A percentile compares a stretch with the other conserved stretches of the same genome.
phyloP scores from a whole-genome alignment of 495 filamentous ascomycete genomes.

The Podospora tetraspora region DNA sequence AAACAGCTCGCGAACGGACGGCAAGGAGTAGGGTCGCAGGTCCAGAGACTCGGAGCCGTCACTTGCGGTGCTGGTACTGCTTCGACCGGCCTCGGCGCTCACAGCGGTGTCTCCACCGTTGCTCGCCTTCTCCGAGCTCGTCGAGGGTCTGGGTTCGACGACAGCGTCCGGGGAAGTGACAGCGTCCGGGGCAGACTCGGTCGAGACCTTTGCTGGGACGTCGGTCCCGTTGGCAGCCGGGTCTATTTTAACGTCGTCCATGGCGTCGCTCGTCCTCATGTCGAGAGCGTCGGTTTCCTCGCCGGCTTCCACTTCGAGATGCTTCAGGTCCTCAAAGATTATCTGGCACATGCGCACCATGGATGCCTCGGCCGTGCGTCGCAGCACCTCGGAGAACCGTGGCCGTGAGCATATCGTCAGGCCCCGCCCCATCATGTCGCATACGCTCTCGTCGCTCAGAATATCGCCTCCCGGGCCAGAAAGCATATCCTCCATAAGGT shows the following conservation, averaged over 20 bases:
- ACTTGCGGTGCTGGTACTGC: conserved; percentile 29
- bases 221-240: conserved; percentile 73
- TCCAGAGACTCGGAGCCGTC: conserved; percentile 46
- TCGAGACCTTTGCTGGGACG: conserved; percentile 23
- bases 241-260: conserved; percentile 80
- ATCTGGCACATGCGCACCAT: conserved; percentile 99
- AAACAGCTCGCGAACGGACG: conserved; percentile 90
- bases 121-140: conserved; percentile 37
- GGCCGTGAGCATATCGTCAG: conserved; percentile 96
- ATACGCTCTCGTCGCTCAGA: conserved; percentile 92
- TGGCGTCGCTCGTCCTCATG: conserved; percentile 57
- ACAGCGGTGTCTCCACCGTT: conserved; percentile 21
- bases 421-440: conserved; percentile 99
- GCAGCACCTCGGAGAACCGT: conserved; percentile 82
- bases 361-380: conserved; percentile 87
- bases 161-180: too few species aligned
- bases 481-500: conserved; percentile 97
- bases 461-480: conserved; percentile 87
- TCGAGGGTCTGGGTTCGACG: conserved; percentile 43
- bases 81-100: conserved; percentile 23
- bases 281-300: conserved; percentile 56
- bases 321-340: conserved; percentile 87
- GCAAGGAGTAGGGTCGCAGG: conserved; percentile 84
- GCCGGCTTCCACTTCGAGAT: conserved; percentile 67
- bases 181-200: conserved; percentile 39